Evolutionary conservation across 192 early-diverging fungal genomes (phyloP).

Genomic region (Podila epigama): DNA sequence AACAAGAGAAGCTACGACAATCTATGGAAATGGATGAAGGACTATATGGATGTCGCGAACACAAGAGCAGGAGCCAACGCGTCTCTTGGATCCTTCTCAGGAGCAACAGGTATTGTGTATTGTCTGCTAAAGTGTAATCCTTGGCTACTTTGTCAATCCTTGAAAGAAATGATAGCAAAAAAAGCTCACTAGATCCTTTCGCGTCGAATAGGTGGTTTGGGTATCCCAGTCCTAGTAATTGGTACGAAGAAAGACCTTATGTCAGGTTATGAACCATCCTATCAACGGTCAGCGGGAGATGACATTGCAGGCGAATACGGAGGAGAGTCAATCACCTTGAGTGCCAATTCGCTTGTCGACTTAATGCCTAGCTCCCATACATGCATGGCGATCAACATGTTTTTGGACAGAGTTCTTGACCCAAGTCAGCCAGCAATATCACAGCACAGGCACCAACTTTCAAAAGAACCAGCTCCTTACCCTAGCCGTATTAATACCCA

Average conservation of each 20-base stretch:
- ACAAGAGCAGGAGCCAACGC: background rate
- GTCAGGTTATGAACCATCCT: background rate
- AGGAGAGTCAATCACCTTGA: slow-evolving; percentile 34
- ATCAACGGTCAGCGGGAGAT: background rate
- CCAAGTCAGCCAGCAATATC: slow-evolving; percentile 6
- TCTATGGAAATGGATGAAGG: slow-evolving; percentile 59
- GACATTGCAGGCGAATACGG: slow-evolving; percentile 8
- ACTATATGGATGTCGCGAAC: slow-evolving; percentile 20
- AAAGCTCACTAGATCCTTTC: too few species aligned
- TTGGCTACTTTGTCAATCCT: too few species aligned
- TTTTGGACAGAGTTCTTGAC: slow-evolving; percentile 27
- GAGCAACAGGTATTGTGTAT: background rate
- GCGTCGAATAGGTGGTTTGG: background rate
- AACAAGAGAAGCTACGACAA: slow-evolving; percentile 61
- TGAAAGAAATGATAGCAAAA: too few species aligned
- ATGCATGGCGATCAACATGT: slow-evolving; percentile 39
- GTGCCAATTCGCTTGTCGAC: slow-evolving; percentile 23
- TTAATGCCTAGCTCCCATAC: slow-evolving; percentile 40
- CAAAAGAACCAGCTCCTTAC: background rate
- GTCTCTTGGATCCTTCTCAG: background rate
- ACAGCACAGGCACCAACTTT: background rate
- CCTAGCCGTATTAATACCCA: background rate
- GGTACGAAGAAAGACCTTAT: slow-evolving; percentile 37
- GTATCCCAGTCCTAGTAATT: slow-evolving; percentile 29
- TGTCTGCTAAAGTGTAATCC: too few species aligned